Percentiles rank a stretch among this genome's conserved stretches.
phyloP scores from a whole-genome alignment of 495 filamentous ascomycete genomes.

The Xylaria cubensis region DNA sequence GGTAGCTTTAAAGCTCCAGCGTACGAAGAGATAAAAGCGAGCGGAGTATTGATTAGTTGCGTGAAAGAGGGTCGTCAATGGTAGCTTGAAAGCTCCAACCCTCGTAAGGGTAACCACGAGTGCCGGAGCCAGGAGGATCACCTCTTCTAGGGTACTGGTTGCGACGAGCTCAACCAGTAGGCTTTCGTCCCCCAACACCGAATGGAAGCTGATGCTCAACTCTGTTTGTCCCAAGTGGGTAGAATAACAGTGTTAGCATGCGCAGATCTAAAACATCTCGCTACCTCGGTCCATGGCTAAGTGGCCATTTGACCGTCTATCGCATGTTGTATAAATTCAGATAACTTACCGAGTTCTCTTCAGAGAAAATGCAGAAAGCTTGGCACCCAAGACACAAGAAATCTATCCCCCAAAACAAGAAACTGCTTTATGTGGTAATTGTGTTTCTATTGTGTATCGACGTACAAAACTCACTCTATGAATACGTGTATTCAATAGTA shows the following conservation, averaged over 20 bases:
- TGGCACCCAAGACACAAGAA: not conserved
- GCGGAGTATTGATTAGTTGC: constrained; percentile 35
- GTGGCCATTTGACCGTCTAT: constrained; percentile 24
- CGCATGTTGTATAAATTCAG: constrained; percentile 21
- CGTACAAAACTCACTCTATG: not conserved
- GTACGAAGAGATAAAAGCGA: constrained; percentile 37
- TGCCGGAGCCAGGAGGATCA: constrained; percentile 19
- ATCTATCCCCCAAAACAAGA: not conserved
- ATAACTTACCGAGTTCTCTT: constrained; percentile 18
- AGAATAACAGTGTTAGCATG: constrained; percentile 26
- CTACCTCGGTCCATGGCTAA: constrained; percentile 23
- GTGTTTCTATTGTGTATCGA: not conserved
- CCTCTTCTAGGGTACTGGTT: not conserved
- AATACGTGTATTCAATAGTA: not conserved
- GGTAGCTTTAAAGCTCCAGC: constrained; percentile 63
- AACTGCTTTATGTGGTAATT: not conserved
- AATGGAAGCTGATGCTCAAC: constrained; percentile 20
- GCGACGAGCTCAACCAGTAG: constrained; percentile 20
- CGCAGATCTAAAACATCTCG: constrained; percentile 11
- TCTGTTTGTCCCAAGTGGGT: constrained; percentile 31
- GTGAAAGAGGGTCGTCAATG: constrained; percentile 48
- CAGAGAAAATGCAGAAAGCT: constrained; percentile 19
- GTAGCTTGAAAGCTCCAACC: constrained; percentile 62
- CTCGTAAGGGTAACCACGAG: constrained; percentile 31
- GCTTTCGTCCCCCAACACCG: not conserved